phyloP scores from a whole-genome alignment of 257 asterid genomes.

The Knoxia roxburghii region DNA sequence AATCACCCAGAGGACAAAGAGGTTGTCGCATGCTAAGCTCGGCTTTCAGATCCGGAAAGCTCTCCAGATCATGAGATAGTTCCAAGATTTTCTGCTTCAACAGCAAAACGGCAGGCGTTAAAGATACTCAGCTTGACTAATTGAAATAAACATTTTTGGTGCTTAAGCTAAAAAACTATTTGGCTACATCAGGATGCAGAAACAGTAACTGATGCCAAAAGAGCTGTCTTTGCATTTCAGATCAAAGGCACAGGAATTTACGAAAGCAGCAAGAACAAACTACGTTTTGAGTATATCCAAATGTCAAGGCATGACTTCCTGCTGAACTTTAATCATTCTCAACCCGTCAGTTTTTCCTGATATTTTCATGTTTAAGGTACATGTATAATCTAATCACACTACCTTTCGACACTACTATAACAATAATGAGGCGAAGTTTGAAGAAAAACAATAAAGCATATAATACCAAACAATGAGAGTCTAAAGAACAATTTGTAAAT shows the following conservation, averaged over 20 bases:
- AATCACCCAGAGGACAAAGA: slow-evolving; percentile 74
- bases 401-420: neutral
- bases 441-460: neutral
- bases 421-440: neutral
- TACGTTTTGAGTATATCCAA: too few species aligned
- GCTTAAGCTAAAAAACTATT: neutral
- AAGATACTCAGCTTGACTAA: neutral
- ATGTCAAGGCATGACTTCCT: neutral
- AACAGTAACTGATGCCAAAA: neutral
- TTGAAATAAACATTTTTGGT: neutral
- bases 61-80: slow-evolving; percentile 56
- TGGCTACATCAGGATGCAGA: neutral
- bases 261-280: neutral
- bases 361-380: neutral
- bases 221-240: neutral
- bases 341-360: neutral
- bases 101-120: neutral
- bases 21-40: slow-evolving; percentile 98
- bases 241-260: neutral
- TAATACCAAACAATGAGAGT: neutral
- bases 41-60: slow-evolving; percentile 59
- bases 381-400: neutral
- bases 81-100: slow-evolving; percentile 64
- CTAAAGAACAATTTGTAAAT: neutral
- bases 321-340: neutral